Base-by-base conservation (phyloP, 352 stramenopile species). In the Globisporangium paroecandrum region DNA sequence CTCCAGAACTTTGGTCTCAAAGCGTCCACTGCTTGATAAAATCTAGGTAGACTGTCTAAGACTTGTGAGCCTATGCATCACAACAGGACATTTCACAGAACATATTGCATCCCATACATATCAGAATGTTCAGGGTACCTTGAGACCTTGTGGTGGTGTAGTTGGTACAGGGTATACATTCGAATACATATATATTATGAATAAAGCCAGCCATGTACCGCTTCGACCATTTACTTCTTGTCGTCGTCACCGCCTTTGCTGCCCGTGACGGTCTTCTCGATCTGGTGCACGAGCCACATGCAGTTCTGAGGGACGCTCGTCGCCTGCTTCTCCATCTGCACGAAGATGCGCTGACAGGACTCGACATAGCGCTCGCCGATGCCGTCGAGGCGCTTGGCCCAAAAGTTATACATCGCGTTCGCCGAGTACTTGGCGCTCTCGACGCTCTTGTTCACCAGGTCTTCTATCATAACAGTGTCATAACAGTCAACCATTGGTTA, bases 331-430 rank as follows among this genome's bases (percentile, higher is more conserved):
- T 88, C 71, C 83, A 91, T 91, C 66, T 91, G 83, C 29, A 71
- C 70, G 4, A 83, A 71, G n/a, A 90, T 64, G 51, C 78, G 77
- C 49, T 69, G 62, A 54, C 83, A 91, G 46, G 82, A 91, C n/a
- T 89, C 83, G 61, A 87, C 58, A 67, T 91, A 91, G 7, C 83
- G 75, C 27, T 87, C 80, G 62, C 82, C 71, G 56, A 91, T 86
- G 27, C 82, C 82, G 49, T 90, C 80, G 41, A 91, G 72, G 20
- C 80, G 81, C 38, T 80, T 74, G 36, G 81, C 81, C 83, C 83
- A 90, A 66, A 91, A 91, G 47, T 80, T 84, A 73, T 89, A 89
- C 74, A 91, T 88, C 54, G 80, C 78, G 4, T 73, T 70, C 25
- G 72, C 70, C 62, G 80, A 85, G 43, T 78, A 75, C 69, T 87